Evolutionary conservation across 306 rosid species (phyloP).

Genomic region (Comarum palustre): DNA sequence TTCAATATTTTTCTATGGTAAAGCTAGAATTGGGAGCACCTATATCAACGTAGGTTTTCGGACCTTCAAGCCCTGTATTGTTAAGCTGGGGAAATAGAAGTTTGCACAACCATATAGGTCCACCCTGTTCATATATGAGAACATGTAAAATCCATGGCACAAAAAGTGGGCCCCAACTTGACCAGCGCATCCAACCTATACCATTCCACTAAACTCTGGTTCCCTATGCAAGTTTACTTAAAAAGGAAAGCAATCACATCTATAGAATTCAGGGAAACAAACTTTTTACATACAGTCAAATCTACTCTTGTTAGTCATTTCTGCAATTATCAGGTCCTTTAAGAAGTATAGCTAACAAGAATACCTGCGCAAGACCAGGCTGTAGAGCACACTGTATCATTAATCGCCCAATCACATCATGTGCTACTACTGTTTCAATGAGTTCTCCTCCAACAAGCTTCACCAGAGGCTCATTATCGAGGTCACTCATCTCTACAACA

Average conservation of each 20-base stretch:
- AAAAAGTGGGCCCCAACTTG: not conserved
- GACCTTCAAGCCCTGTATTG: not conserved
- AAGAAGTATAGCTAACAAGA: slow-evolving; percentile 9
- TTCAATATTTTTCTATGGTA: not conserved
- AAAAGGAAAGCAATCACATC: not conserved
- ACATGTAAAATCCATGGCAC: not conserved
- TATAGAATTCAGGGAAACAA: not conserved
- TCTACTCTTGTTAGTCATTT: not conserved
- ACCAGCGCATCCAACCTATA: not conserved
- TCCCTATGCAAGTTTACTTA: not conserved
- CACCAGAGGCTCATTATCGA: slow-evolving; percentile 92
- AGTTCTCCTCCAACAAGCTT: slow-evolving; percentile 97
- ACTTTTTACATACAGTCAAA: not conserved
- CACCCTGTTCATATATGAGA: not conserved
- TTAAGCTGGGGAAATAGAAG: not conserved
- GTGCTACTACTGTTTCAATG: slow-evolving; percentile 97
- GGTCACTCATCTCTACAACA: slow-evolving; percentile 98
- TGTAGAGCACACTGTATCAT: slow-evolving; percentile 99
- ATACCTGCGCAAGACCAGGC: slow-evolving; percentile 99
- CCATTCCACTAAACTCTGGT: not conserved
- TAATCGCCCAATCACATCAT: slow-evolving; percentile 96
- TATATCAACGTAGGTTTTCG: not conserved
- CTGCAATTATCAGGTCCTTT: not conserved
- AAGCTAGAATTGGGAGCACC: not conserved
- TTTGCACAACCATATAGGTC: not conserved